These are phyloP conservation scores for Penicillium coprophilum DNA, from an alignment of 495 filamentous ascomycete species.

Conservation along the genomic window DNA sequence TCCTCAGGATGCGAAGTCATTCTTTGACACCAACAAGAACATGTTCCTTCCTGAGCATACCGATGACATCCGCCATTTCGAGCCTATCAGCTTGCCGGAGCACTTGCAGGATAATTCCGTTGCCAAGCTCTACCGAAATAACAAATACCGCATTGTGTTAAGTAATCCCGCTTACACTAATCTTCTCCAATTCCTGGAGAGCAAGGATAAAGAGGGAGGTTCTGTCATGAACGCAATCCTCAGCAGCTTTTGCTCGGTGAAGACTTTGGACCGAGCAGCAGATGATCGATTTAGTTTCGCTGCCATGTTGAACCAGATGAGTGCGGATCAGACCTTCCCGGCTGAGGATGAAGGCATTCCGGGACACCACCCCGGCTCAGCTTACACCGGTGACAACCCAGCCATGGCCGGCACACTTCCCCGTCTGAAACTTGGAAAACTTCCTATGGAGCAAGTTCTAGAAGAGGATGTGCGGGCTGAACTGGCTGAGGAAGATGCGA, in stretches of 20 bases:
- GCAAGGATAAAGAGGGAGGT: conserved; percentile 75
- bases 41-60: conserved; percentile 72
- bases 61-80: conserved; percentile 70
- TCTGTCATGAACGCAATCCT: conserved; percentile 71
- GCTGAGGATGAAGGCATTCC: conserved; percentile 92
- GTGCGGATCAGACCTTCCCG: conserved; percentile 63
- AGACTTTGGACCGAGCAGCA: conserved; percentile 69
- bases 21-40: conserved; percentile 64
- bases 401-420: conserved; percentile 52
- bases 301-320: conserved; percentile 65
- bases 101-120: conserved; percentile 71
- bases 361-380: conserved; percentile 82
- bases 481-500: conserved; percentile 73
- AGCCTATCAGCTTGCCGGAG: conserved; percentile 67
- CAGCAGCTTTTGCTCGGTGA: conserved; percentile 69
- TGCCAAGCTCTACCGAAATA: conserved; percentile 73
- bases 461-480: conserved; percentile 80
- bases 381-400: conserved; percentile 67
- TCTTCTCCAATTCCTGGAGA: conserved; percentile 84
- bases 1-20: conserved; percentile 64
- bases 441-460: conserved; percentile 76
- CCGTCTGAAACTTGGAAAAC: conserved; percentile 70
- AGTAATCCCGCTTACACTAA: conserved; percentile 75
- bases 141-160: conserved; percentile 84
- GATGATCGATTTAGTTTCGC: conserved; percentile 80